phyloP scores from a whole-genome alignment of 345 rosid genomes.

The Salix brachista region DNA sequence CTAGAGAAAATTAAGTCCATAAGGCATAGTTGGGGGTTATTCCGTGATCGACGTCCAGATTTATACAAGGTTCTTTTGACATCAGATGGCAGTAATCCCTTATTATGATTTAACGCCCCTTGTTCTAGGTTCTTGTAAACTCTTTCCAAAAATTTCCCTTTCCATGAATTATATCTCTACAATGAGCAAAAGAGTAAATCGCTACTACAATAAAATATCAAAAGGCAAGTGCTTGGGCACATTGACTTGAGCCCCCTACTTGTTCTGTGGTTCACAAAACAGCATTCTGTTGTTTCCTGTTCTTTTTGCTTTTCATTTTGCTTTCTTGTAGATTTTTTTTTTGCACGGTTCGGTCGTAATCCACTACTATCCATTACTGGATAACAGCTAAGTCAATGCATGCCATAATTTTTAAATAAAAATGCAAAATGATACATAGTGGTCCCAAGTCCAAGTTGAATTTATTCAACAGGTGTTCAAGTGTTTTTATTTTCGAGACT shows the following conservation, averaged over 20 bases:
- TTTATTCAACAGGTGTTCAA: neutral
- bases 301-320: neutral
- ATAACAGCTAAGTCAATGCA: neutral
- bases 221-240: neutral
- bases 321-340: neutral
- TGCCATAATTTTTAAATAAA: neutral
- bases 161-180: neutral
- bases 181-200: neutral
- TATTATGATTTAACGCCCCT: conserved; percentile 13
- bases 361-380: neutral
- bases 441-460: neutral
- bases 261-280: conserved; percentile 1
- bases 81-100: conserved; percentile 58
- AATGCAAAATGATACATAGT: neutral
- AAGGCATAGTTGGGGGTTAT: conserved; percentile 87
- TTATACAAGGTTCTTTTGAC: conserved; percentile 87
- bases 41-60: conserved; percentile 86
- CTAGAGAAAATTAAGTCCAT: conserved; percentile 63
- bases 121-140: neutral
- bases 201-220: neutral
- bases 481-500: neutral
- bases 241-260: neutral
- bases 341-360: neutral
- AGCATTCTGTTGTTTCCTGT: neutral
- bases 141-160: conserved; percentile 4